Base-by-base conservation (phyloP, 2,329 filamentous ascomycete species). In the Aspergillus tubingensis region DNA sequence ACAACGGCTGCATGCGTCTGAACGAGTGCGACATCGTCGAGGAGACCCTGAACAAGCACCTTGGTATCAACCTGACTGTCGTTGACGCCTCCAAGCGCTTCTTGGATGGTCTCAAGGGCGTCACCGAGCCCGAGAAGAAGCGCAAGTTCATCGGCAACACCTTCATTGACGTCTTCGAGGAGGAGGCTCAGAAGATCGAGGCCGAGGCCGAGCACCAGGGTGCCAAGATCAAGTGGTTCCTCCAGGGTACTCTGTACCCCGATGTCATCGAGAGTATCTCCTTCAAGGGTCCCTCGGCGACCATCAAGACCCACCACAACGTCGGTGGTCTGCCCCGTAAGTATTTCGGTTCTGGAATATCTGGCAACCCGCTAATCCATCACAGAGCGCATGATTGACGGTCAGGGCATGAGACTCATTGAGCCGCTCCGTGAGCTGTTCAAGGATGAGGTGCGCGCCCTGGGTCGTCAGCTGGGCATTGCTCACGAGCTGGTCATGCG, bases 11-110 rank as follows among this genome's bases (percentile, higher is more conserved):
- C 55, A 88, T 99, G 84, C 87, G 95, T 41, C 82, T 95, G 30
- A 88, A 96, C 72, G 95, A 98, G 77, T 92, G 89, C 67, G 80
- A 88, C 66, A 82, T 89, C 70, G 95, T 98, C 55, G 88, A 96
- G 77, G 82, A 92, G 76, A 93, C 87, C 0, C 85, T 98, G 2
- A 83, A 84, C 1, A 76, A 92, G 70, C 88, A 95, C 66, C 85
- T 98, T 0, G 91, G 91, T 1, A 96, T 98, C 76, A 95, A 96
- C 76, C 82, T 98, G 2, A 96, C 91, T 0, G 89, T 98, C 27
- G 86, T 96, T 2, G 90, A 98, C 73, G 92, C 87, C 0, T 84
- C 85, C 8, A 83, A 96, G 62, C 80, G 85, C 25, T 98, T 98
- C 82, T 81, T 97, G n/a, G 79, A 80, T 30, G 83, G 87, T 23